A percentile compares a stretch with the other conserved stretches of the same genome.
These are phyloP conservation scores for Erigeron philadelphicus DNA, from an alignment of 140 eudicot species.

Conservation along the genomic window DNA sequence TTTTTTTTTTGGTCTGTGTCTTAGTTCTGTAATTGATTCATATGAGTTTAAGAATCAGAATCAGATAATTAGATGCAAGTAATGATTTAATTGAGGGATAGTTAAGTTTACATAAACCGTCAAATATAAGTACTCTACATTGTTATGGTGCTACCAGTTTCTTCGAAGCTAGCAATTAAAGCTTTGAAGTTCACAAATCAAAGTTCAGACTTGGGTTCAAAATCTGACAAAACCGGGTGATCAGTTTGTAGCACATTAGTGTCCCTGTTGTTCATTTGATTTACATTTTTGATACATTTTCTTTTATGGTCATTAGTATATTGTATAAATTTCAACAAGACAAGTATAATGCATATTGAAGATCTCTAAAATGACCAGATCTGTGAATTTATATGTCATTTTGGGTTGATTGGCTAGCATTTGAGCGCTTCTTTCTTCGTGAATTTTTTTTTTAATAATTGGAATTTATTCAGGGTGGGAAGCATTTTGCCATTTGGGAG, in stretches of 20 bases:
- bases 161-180: background rate
- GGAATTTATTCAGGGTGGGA: constrained; percentile 57
- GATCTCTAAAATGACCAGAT: background rate
- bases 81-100: background rate
- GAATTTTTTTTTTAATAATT: background rate
- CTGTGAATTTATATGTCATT: background rate
- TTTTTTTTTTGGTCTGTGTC: background rate
- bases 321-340: background rate
- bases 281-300: background rate
- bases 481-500: constrained; percentile 84
- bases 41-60: background rate
- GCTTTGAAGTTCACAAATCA: background rate
- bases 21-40: background rate
- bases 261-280: background rate
- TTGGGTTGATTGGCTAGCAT: background rate
- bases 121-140: background rate
- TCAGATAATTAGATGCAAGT: background rate
- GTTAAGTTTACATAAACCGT: background rate
- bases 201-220: background rate
- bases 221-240: background rate
- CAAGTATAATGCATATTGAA: background rate
- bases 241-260: background rate
- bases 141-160: background rate
- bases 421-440: background rate
- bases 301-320: background rate